Evolutionary conservation across 75 land plant species (phyloP), one percentile per base, ranked within the genome.

Genomic region (Sequoia sempervirens): DNA sequence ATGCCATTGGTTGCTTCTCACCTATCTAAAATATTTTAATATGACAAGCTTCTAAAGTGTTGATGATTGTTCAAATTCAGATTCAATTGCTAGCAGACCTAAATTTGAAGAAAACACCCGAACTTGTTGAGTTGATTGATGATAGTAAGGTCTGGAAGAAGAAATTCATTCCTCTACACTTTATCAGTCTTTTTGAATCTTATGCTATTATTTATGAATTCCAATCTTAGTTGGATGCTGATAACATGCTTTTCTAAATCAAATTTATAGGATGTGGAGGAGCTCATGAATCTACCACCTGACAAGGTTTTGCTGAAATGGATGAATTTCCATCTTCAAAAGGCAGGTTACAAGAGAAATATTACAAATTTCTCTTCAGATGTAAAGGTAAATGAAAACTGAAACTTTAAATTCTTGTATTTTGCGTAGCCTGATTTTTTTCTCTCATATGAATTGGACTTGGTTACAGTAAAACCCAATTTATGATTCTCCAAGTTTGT

Each of bases 321-420:
- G 99, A 96, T 98, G 98, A 98, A 98, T 85, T 98, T 94, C 87
- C 99, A 96, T 87, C 85, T 98, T 46, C 89, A 93, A 85, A 98
- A 96, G 88, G 87, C 93, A 66, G 94, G 91, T n/a, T 96, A 92
- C 81, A 88, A 84, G 86, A 98, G 90, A 87, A 82, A 84, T 76
- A 91, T 98, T 12, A 92, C 94, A 52, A 98, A 98, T 82, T 98
- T 96, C 84, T 94, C 98, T 66, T 91, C 96, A 76, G 99, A 98
- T 86, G 86, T 98, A 32, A 96, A 94, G 99, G 99, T 96, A 87
- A 36, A 50, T 43, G 32, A 45, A 41, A 45, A 18, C 37, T 79
- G 74, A 43, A 78, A 26, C 26, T 78, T 45, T 3, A 50, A 43
- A 78, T 0, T 10, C 32, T 45, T 40, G n/a, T 43, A 20, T 10